phyloP scores from a whole-genome alignment of 2,329 filamentous ascomycete species.

The Fusarium transvaalense region DNA sequence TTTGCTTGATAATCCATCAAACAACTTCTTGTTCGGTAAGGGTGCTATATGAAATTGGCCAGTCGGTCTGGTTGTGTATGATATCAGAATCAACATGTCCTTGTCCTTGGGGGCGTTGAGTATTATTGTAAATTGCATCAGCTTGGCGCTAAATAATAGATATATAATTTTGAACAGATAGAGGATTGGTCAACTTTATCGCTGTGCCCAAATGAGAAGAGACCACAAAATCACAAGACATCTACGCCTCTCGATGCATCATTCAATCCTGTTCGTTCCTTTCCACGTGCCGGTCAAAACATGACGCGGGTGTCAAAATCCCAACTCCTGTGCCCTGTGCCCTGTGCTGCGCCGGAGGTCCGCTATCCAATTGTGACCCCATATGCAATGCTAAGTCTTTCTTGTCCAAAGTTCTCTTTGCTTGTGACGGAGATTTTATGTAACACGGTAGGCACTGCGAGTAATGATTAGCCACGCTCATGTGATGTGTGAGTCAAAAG shows the following conservation, averaged over 20 bases:
- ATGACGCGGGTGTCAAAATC: constrained; percentile 25
- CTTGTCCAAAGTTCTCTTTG: constrained; percentile 12
- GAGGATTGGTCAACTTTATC: constrained; percentile 31
- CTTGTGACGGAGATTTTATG: constrained; percentile 40
- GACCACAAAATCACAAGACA: constrained; percentile 10
- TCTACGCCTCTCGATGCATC: constrained; percentile 45
- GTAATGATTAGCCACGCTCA: constrained; percentile 23
- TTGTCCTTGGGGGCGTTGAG: background rate
- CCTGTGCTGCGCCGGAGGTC: constrained; percentile 39
- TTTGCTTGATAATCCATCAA: constrained; percentile 26
- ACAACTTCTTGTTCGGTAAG: background rate
- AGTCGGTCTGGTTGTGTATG: background rate
- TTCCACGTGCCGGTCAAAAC: constrained; percentile 36
- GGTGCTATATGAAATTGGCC: background rate
- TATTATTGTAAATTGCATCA: constrained; percentile 25
- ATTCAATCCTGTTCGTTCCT: constrained; percentile 25
- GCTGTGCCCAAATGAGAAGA: constrained; percentile 26
- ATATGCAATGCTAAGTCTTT: constrained; percentile 43
- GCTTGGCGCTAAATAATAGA: constrained; percentile 22
- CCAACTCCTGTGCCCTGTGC: constrained; percentile 35
- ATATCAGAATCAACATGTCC: background rate
- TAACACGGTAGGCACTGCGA: constrained; percentile 53
- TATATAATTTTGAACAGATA: constrained; percentile 31
- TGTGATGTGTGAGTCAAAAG: constrained; percentile 14
- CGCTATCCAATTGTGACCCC: constrained; percentile 38